Conservation (phyloP, 2,329 filamentous ascomycete genomes). For the Aspergillus alliaceus region DNA sequence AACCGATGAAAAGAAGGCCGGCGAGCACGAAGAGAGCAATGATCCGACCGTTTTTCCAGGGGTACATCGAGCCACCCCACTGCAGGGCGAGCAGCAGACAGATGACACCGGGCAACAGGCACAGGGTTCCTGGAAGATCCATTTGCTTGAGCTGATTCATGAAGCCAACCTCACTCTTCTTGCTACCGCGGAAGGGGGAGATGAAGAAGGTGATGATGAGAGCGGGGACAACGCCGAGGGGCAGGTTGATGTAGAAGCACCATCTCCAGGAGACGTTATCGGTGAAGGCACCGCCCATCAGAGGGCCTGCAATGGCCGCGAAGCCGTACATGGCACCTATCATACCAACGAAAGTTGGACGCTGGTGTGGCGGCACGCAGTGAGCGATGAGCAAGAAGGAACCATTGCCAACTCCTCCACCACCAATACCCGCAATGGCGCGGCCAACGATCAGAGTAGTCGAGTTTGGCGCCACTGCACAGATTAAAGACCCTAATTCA, state of each 20-base stretch:
- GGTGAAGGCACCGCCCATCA: conserved; percentile 18
- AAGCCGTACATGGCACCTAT: conserved; percentile 37
- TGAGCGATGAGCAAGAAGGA: conserved; percentile 25
- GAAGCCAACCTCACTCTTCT: conserved; percentile 22
- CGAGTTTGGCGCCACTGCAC: not conserved
- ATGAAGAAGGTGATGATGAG: conserved; percentile 40
- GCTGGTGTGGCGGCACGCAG: conserved; percentile 16
- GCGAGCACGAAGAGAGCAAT: conserved; percentile 43
- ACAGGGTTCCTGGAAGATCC: conserved; percentile 43
- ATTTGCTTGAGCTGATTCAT: conserved; percentile 33
- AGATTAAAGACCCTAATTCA: conserved; percentile 4
- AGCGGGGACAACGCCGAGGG: conserved; percentile 45
- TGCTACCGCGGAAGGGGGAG: conserved; percentile 37
- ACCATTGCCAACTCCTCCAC: conserved; percentile 27
- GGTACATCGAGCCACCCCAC: conserved; percentile 52
- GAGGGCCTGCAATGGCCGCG: conserved; percentile 36
- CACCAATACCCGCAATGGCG: conserved; percentile 3
- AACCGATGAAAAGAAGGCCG: conserved; percentile 45
- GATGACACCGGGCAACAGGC: conserved; percentile 23
- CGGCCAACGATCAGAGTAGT: conserved; percentile 3
- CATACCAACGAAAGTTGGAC: conserved; percentile 31
- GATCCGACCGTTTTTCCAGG: conserved; percentile 44
- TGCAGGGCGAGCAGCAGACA: conserved; percentile 50
- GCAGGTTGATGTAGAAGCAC: conserved; percentile 59
- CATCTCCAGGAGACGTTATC: conserved; percentile 31